Percentiles rank a stretch among this genome's conserved stretches.
Evolutionary conservation across 2,329 filamentous ascomycete genomes (phyloP).

Genomic region (Neopestalotiopsis sp.): DNA sequence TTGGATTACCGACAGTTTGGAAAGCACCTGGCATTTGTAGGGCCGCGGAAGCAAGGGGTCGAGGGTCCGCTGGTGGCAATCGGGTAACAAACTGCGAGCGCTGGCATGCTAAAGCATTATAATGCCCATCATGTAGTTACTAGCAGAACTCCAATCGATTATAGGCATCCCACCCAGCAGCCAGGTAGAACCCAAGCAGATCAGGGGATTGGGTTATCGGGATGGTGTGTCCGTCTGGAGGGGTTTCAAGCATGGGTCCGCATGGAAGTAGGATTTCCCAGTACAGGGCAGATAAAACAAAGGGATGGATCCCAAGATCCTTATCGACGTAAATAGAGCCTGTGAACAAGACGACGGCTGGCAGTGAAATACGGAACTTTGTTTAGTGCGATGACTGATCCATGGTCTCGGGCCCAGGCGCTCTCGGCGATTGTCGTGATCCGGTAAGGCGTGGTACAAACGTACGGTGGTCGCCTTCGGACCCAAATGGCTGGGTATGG

Average conservation of each 20-base stretch:
- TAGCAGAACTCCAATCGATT: neutral
- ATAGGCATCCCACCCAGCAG: neutral
- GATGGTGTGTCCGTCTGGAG: neutral
- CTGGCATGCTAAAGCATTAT: neutral
- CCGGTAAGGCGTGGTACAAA: neutral
- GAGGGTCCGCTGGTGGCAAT: neutral
- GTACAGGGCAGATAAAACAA: neutral
- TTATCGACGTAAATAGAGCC: neutral
- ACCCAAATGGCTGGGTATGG: neutral
- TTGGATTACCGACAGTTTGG: constrained; percentile 13
- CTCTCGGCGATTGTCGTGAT: neutral
- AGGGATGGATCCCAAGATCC: neutral
- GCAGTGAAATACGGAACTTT: neutral
- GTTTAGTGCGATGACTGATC: neutral
- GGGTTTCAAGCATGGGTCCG: neutral
- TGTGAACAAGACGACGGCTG: neutral
- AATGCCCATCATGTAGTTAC: neutral
- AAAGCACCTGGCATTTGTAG: neutral
- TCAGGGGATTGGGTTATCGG: neutral
- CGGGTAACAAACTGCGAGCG: neutral
- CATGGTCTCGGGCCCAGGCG: neutral
- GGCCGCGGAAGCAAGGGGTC: neutral
- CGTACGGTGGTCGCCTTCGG: neutral
- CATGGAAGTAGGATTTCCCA: neutral
- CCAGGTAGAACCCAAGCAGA: neutral